Base-by-base conservation (phyloP, 1,139 yeast genomes). In the Hemisphaericaspora xylofermentans region DNA sequence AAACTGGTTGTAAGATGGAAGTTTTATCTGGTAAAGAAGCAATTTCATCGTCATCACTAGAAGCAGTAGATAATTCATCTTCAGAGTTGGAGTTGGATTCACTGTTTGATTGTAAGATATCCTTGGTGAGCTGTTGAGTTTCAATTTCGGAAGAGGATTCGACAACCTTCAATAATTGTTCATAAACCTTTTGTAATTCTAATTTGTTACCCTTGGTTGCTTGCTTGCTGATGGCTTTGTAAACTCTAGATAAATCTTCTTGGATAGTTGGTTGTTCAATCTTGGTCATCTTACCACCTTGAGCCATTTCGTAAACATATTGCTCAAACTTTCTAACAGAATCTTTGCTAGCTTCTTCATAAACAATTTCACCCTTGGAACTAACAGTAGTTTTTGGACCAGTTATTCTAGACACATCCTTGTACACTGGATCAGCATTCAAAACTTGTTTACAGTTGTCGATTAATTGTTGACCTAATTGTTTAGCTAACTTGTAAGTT, bases 291-390 rank as follows among this genome's bases (percentile, higher is more conserved):
- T 81, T 81, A 56, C 96, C 93, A 68, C 98, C 98, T 59, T 81
- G 84, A 41, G 98, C 96, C 98, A 93, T 91, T 66, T 88, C 96
- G 61, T 82, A 80, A 52, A 93, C 98, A 61, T 93, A 93, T 64
- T 91, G 95, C 69, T 94, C 97, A 51, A 93, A 80, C 65, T 93
- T 93, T 70, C 98, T 84, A 50, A 91, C 95, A 45, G 93, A 78
- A 36, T 93, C 88, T 66, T 96, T 87, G 62, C 88, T 83, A 48
- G 78, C 84, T 71, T 93, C 98, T 49, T 80, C 75, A 68, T 88
- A 93, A 45, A 75, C 75, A 58, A 93, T 78, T 61, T 82, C 86
- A 68, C 98, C 98, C 72, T 85, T 88, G 49, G 82, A 78, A 58
- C 88, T 95, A 54, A 93, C 84, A 40, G 80, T 74, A 39, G 98